phyloP scores from a whole-genome alignment of 2,329 filamentous ascomycete genomes.

The Monilinia polystroma region DNA sequence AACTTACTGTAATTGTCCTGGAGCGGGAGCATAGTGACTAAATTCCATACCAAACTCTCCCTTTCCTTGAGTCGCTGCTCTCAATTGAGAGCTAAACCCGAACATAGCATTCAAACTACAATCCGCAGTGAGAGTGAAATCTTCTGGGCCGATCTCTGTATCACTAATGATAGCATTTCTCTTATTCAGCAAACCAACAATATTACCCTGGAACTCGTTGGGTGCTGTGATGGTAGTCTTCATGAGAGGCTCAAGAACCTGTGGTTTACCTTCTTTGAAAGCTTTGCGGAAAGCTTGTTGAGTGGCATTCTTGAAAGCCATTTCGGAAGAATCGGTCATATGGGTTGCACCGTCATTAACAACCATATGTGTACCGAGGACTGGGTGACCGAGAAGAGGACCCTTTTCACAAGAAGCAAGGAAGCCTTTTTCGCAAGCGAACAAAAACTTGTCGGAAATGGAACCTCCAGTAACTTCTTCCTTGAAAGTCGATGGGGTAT shows the following conservation, averaged over 20 bases:
- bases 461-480: constrained; percentile 83
- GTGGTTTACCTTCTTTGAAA: constrained; percentile 75
- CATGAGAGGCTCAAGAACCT: constrained; percentile 94
- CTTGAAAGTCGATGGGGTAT: constrained; percentile 76
- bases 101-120: constrained; percentile 98
- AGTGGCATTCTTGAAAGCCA: constrained; percentile 90
- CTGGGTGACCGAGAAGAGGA: constrained; percentile 87
- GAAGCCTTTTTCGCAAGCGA: constrained; percentile 95
- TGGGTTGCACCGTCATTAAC: constrained; percentile 96
- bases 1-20: constrained; percentile 80
- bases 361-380: constrained; percentile 86
- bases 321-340: constrained; percentile 96
- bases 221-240: constrained; percentile 96
- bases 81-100: constrained; percentile 86
- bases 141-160: constrained; percentile 88
- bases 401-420: constrained; percentile 78
- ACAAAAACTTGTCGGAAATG: constrained; percentile 94
- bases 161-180: constrained; percentile 92
- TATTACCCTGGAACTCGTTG: constrained; percentile 94
- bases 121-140: constrained; percentile 90
- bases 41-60: constrained; percentile 99
- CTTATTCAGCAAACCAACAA: constrained; percentile 95
- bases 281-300: constrained; percentile 96
- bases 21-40: constrained; percentile 87
- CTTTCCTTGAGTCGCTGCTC: constrained; percentile 95